Evolutionary conservation across 805 yeast species (phyloP).

Genomic region (Candida ponderosae): DNA sequence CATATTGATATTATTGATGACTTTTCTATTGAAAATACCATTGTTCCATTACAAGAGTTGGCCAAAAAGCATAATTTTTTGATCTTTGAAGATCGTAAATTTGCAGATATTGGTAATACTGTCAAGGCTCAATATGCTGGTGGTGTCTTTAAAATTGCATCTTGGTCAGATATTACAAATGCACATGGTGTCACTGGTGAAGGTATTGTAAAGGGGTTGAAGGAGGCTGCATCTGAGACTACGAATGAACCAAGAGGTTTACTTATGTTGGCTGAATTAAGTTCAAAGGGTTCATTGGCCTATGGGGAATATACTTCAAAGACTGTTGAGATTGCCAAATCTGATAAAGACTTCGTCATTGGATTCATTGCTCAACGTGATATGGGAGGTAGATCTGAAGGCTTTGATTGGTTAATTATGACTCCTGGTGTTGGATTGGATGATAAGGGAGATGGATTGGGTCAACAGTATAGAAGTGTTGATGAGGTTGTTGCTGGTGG

Average conservation of each 20-base stretch:
- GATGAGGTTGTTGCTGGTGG: conserved; percentile 77
- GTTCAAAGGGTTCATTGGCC: conserved; percentile 91
- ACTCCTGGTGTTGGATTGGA: conserved; percentile 99
- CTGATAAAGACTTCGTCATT: conserved; percentile 83
- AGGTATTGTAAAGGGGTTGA: conserved; percentile 85
- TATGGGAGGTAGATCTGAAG: conserved; percentile 77
- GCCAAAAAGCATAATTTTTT: conserved; percentile 80
- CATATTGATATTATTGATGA: conserved; percentile 92
- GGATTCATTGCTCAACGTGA: conserved; percentile 94
- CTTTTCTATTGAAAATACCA: conserved; percentile 73
- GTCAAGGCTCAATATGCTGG: conserved; percentile 90
- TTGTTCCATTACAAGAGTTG: conserved; percentile 62
- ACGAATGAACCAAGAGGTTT: conserved; percentile 79
- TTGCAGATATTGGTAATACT: conserved; percentile 97
- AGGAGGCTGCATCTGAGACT: conserved; percentile 64
- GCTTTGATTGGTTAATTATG: conserved; percentile 93
- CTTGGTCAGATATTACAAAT: conserved; percentile 96
- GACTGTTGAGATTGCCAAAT: conserved; percentile 85
- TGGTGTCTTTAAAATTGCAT: conserved; percentile 81
- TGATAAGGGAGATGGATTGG: conserved; percentile 91
- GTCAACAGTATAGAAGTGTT: conserved; percentile 95
- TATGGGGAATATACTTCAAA: conserved; percentile 82
- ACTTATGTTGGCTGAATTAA: conserved; percentile 90
- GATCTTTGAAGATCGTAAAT: conserved; percentile 95
- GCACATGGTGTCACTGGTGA: conserved; percentile 97